Evolutionary conservation across 2,329 filamentous ascomycete genomes (phyloP), one percentile per base, ranked within the genome.

Genomic region (Metarhizium rileyi): DNA sequence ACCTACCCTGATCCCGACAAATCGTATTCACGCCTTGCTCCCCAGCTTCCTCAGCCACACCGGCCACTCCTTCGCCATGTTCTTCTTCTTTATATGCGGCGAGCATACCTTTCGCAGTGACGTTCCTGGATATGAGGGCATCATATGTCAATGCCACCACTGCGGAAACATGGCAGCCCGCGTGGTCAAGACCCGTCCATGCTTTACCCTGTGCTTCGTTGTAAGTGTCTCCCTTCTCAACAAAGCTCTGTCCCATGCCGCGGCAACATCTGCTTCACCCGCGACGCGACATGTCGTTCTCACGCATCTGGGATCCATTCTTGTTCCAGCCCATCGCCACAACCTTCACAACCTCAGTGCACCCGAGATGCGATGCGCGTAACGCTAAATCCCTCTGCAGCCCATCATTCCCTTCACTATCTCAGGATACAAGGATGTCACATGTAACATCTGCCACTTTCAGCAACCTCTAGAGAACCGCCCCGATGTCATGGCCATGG

Each of bases 161-260:
- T 84, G 81, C 64, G 80, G 81, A 47, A 84, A 84, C 70, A 80
- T 77, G 66, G 71, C 74, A 2, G 81, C 72, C 14, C 71, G 70
- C 53, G 80, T 83, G 50, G 71, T 81, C 60, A 83, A 83, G 65
- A 76, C 74, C 51, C 74, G 83, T 52, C 80, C 81, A 40, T 89
- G 84, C 83, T 90, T 90, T 61, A 90, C 86, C 5, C 82, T 90
- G 61, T 90, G 86, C 73, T 89, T 86, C 67, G 67, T 89, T 48
- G 80, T 83, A 66, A 60, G 76, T 70, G 9, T 20, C 16, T n/a
- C 10, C 5, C 35, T 38, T 20, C n/a, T 3, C 10, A 20, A 14
- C 18, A 5, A 8, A 6, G 5, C 6, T 20, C 35, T 20, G 5
- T 18, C 35, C 35, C 27, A 28, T 28, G 27, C 27, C 27, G 27